A percentile compares a stretch with the other conserved stretches of the same genome.
Conservation (phyloP, 73 alveolate species). For the Tetrahymena thermophila region DNA sequence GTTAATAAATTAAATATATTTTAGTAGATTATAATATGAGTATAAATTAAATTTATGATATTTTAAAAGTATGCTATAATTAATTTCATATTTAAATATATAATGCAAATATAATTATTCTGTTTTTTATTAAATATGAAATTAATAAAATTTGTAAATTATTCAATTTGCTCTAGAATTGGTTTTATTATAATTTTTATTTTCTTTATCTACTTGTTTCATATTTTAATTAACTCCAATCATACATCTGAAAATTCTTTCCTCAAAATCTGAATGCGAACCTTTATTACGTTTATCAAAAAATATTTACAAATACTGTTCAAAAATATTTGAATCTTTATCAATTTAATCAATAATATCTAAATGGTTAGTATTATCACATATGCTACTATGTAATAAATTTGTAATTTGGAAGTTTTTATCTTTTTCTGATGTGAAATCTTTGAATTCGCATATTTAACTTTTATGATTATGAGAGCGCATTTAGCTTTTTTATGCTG, state of each 20-base stretch:
- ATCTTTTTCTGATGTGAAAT: background rate
- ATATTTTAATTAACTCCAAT: background rate
- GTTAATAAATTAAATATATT: no score
- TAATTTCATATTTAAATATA: no score
- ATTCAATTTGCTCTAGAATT: background rate
- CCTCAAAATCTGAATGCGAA: background rate
- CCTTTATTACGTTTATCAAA: background rate
- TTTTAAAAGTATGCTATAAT: no score
- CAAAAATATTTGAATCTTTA: background rate
- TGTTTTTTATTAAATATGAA: no score
- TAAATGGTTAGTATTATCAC: background rate
- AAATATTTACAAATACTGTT: background rate
- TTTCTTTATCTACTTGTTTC: background rate
- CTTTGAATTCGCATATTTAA: background rate
- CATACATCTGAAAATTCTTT: background rate
- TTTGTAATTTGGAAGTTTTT: background rate
- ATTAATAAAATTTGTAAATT: no score
- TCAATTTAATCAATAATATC: background rate
- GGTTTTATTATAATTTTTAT: no score
- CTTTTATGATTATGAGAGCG: no score
- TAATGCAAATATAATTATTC: no score
- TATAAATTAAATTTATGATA: no score
- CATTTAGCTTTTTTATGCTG: no score
- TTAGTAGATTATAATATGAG: no score
- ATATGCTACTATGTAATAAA: background rate